phyloP scores from a whole-genome alignment of 768 basidiomycete species.

The Tremella fuciformis region DNA sequence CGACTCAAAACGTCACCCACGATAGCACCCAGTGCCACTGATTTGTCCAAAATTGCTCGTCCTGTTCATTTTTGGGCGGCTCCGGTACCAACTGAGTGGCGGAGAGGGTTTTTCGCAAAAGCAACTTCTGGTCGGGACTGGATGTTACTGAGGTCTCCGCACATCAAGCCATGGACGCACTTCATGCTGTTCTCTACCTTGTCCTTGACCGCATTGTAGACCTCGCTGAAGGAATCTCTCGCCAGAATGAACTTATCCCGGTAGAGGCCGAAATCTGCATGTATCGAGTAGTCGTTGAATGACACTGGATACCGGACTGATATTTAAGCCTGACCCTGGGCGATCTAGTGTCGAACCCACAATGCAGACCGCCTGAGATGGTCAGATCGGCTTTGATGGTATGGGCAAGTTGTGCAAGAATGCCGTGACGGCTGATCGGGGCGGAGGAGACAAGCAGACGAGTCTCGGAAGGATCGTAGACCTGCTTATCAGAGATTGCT shows the following conservation, averaged over 20 bases:
- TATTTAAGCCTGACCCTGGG: neutral
- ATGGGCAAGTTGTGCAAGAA: constrained; percentile 83
- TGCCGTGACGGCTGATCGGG: constrained; percentile 85
- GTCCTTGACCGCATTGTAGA: constrained; percentile 90
- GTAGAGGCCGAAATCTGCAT: constrained; percentile 82
- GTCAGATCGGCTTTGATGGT: constrained; percentile 92
- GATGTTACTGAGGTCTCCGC: neutral
- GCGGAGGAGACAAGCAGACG: constrained; percentile 90
- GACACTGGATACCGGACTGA: constrained; percentile 83
- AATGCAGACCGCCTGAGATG: constrained; percentile 90
- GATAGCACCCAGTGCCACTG: constrained; percentile 98
- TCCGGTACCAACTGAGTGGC: constrained; percentile 63
- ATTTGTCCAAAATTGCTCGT: constrained; percentile 97
- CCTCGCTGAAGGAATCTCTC: constrained; percentile 78
- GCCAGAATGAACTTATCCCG: constrained; percentile 72
- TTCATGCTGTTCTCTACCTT: constrained; percentile 91
- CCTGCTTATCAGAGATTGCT: constrained; percentile 35
- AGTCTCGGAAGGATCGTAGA: constrained; percentile 84
- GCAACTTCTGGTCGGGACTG: neutral
- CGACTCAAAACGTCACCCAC: constrained; percentile 19
- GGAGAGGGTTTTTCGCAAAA: constrained; percentile 6
- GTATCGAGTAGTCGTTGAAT: constrained; percentile 95
- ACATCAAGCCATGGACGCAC: constrained; percentile 40
- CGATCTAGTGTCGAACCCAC: constrained; percentile 25
- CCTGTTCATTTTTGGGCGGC: constrained; percentile 65